These are phyloP conservation scores for Reutealis trisperma DNA, from an alignment of 345 rosid species.

Conservation along the genomic window DNA sequence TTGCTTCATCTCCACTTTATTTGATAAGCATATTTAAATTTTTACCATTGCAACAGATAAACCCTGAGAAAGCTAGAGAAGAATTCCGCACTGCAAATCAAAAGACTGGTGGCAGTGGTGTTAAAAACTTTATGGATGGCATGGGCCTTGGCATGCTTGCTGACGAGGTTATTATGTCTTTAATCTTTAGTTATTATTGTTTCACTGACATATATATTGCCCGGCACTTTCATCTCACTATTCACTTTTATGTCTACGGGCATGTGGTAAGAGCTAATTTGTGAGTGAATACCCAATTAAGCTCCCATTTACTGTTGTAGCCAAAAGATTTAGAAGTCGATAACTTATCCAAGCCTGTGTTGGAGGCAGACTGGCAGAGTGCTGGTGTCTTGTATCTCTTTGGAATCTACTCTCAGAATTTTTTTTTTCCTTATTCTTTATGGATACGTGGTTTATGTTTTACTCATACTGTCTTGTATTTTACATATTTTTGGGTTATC, in stretches of 20 bases:
- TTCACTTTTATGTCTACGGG: background rate
- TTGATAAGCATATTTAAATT: conserved; percentile 22
- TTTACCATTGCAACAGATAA: conserved; percentile 43
- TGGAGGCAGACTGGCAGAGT: conserved; percentile 1
- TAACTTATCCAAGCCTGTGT: background rate
- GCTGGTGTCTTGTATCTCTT: background rate
- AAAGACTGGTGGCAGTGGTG: conserved; percentile 38
- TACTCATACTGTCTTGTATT: background rate
- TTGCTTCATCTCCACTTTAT: conserved; percentile 9
- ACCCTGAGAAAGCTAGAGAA: conserved; percentile 64
- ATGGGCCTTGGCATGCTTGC: conserved; percentile 80
- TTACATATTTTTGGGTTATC: background rate
- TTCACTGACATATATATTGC: background rate
- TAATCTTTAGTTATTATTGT: background rate
- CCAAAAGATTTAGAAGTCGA: background rate
- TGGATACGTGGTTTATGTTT: background rate
- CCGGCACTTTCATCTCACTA: background rate
- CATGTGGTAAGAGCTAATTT: background rate
- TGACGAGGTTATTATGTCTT: conserved; percentile 54
- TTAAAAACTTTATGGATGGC: conserved; percentile 66
- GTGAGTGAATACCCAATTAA: background rate
- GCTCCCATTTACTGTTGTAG: background rate
- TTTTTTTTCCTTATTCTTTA: background rate
- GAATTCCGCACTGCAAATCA: conserved; percentile 49
- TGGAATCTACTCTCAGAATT: background rate